Evolutionary conservation across 2,329 filamentous ascomycete species (phyloP), one percentile per base, ranked within the genome.

Genomic region (Capronia coronata): DNA sequence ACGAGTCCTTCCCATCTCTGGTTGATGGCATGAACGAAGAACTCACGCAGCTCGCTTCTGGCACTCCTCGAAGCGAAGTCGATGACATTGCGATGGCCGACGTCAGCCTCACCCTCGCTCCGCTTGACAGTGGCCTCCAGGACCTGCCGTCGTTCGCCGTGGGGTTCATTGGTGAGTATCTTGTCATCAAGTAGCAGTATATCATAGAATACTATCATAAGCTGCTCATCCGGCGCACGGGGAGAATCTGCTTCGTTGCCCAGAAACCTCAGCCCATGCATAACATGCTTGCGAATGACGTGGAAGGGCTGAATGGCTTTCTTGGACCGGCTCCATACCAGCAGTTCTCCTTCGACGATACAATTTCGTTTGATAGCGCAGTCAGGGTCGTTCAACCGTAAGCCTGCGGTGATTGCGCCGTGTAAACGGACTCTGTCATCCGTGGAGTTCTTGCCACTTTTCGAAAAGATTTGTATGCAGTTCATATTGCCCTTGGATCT

Each of bases 381-480:
- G 6, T 75, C 71, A 0, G 72, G 54, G 1, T 69, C 67, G 2
- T 80, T 80, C 27, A 94, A 72, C 6, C 73, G 73, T 3, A 94
- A 69, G 2, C 83, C 83, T 2, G 80, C 70, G 34, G 75, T 72
- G 48, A 95, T 80, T 1, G 75, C 75, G 1, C 75, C 74, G 47
- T 86, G 81, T 18, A 94, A 65, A 1, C 71, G 72, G 9, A 65
- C 59, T 27, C 85, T 78, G 64, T 94, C 89, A 44, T 70, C 63
- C 0, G 88, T 95, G 38, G 88, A 91, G 58, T 95, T 87, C 63
- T 93, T 94, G 50, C 89, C 87, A 61, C 87, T 93, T 64, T 95
- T 96, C 8, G 88, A 94, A 63, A 93, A 95, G 23, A 95, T 91
- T 55, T 84, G 83, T 22, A 94, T 80, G 41, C 74, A 77, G 1